Conservation (phyloP, 163 green algal genomes). For the Scenedesmus sp. region DNA sequence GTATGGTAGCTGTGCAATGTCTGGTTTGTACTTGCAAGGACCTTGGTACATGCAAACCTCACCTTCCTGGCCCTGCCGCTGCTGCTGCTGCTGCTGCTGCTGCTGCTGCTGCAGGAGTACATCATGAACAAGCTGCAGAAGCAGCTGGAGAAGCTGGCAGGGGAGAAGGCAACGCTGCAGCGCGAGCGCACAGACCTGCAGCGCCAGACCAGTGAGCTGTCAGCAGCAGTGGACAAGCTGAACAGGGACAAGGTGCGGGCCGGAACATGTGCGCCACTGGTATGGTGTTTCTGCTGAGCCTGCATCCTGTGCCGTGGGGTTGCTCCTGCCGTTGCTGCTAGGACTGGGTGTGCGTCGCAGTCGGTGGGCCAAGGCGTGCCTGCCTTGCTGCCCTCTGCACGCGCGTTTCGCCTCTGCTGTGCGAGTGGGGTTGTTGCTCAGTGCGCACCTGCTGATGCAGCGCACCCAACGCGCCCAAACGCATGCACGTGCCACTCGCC, state of each 20-base stretch:
- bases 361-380: too few relatives aligned
- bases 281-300: background rate
- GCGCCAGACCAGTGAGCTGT: slow-evolving; percentile 75
- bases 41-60: background rate
- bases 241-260: slow-evolving; percentile 79
- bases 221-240: slow-evolving; percentile 70
- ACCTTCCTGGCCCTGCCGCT: background rate
- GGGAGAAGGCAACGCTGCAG: slow-evolving; percentile 68
- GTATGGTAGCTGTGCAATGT: background rate
- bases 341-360: too few relatives aligned
- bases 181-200: slow-evolving; percentile 81
- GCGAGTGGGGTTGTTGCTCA: too few relatives aligned
- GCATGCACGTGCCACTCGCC: too few relatives aligned
- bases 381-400: too few relatives aligned
- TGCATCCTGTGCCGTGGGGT: background rate
- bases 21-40: too few relatives aligned
- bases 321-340: background rate
- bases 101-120: slow-evolving; percentile 69
- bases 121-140: slow-evolving; percentile 88
- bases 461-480: too few relatives aligned
- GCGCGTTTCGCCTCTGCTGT: too few relatives aligned
- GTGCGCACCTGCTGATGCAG: too few relatives aligned
- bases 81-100: background rate
- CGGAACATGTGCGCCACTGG: background rate
- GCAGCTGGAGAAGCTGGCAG: slow-evolving; percentile 66